These are phyloP conservation scores for Colletotrichum horii DNA, from an alignment of 2,329 filamentous ascomycete genomes.

Conservation along the genomic window DNA sequence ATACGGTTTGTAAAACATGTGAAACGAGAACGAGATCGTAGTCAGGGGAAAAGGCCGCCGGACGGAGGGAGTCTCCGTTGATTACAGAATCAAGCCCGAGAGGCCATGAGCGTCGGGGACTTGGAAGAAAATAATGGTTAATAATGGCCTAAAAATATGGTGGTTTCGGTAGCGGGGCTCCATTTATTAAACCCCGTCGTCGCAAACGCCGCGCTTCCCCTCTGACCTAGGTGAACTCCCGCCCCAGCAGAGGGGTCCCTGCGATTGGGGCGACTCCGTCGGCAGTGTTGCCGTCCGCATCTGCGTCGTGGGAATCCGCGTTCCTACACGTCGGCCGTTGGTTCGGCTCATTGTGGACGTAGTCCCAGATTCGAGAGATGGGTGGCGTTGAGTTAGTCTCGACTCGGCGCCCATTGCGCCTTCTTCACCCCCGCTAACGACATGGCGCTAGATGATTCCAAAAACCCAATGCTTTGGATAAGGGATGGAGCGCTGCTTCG, in stretches of 20 bases:
- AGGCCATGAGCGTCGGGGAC: not conserved
- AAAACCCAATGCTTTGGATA: not conserved
- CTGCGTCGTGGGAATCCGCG: not conserved
- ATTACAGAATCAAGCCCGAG: not conserved
- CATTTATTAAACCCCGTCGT: not conserved
- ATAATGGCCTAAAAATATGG: not conserved
- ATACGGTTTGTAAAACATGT: not conserved
- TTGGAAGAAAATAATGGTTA: not conserved
- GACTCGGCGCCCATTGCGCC: not conserved
- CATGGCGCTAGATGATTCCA: not conserved
- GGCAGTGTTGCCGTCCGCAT: not conserved
- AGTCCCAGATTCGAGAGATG: not conserved
- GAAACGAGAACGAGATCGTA: not conserved
- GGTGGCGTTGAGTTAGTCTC: not conserved
- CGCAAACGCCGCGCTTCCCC: not conserved
- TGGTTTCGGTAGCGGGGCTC: constrained; percentile 16
- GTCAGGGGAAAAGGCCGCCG: not conserved
- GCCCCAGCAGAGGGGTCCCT: not conserved
- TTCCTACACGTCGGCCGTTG: not conserved
- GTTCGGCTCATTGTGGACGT: not conserved
- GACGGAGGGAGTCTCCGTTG: not conserved
- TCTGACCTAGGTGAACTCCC: not conserved
- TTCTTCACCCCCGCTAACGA: not conserved
- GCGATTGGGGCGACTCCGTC: not conserved
- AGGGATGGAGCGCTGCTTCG: not conserved